Base-by-base conservation (phyloP, 805 yeast species). In the Allodekkera sacchari region DNA sequence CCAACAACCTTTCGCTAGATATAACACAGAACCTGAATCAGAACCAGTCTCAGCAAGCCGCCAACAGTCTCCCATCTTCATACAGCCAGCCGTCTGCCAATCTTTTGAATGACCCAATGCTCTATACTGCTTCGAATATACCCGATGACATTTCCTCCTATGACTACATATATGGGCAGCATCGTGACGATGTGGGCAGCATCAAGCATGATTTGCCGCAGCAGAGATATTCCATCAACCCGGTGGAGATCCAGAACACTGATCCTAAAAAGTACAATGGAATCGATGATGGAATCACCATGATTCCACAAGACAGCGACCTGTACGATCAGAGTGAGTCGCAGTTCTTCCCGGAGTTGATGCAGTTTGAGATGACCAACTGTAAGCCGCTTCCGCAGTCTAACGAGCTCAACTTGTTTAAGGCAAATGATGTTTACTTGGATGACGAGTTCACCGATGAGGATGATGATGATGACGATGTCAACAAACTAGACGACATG, bases 371-470 rank as follows among this genome's bases (percentile, higher is more conserved):
- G 22, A 29, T 52, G 7, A 29, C 37, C 7, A 40, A 36, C 28
- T 34, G 35, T 29, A 53, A 53, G 33, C 41, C 50, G 6, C 48
- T 52, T 31, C 52, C 50, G 8, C 56, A 50, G 26, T 52, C 57
- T 3, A 49, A 55, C 28, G 59, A 54, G 27, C 41, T 55, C 22
- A 52, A 52, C 32, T 43, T 55, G 10, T 52, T 54, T 39, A 50
- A 54, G 31, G 43, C 58, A 4, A 42, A 47, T 21, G 53, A 53
- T 30, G 47, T 54, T 15, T 44, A 44, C 23, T 51, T 51, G 30
- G 53, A 47, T 18, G 56, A 50, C 31, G 51, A 47, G 28, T 47
- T 51, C 7, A 53, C 48, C 26, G 58, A 54, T 20, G 59, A 55
- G 7, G 59, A 53, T 4, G 54, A 49, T 5, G 51, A 47, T n/a